phyloP scores from a whole-genome alignment of 495 filamentous ascomycete genomes.

The Aspergillus asperescens region DNA sequence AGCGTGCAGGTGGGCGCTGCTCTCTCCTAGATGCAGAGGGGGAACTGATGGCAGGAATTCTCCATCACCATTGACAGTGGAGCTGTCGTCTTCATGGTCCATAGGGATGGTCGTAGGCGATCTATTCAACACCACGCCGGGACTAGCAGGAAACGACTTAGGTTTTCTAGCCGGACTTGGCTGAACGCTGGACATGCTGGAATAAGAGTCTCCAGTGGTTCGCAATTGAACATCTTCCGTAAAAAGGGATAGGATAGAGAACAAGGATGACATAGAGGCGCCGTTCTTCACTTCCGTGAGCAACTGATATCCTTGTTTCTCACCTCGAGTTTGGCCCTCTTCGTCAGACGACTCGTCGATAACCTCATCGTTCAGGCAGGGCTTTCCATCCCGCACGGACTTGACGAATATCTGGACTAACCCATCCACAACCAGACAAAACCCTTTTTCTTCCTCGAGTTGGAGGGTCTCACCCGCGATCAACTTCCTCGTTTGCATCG shows the following conservation, averaged over 20 bases:
- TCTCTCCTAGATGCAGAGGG: conserved; percentile 64
- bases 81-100: conserved; percentile 18
- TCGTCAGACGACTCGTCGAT: conserved; percentile 54
- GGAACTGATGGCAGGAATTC: conserved; percentile 55
- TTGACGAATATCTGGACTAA: conserved; percentile 98
- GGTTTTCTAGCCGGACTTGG: conserved; percentile 32
- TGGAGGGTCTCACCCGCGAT: conserved; percentile 93
- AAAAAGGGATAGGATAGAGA: conserved; percentile 93
- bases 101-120: conserved; percentile 23
- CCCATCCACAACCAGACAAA: conserved; percentile 95
- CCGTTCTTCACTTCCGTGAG: conserved; percentile 98
- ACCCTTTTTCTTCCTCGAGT: conserved; percentile 95
- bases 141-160: conserved; percentile 44
- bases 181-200: conserved; percentile 38
- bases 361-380: conserved; percentile 21
- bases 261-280: conserved; percentile 95
- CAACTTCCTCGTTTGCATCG: conserved; percentile 95
- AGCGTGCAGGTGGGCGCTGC: conserved; percentile 21
- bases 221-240: conserved; percentile 87
- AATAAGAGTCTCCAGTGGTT: conserved; percentile 44
- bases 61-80: conserved; percentile 16
- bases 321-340: conserved; percentile 52
- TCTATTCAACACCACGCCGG: conserved; percentile 35
- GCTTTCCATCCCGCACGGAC: conserved; percentile 59
- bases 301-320: conserved; percentile 79